Evolutionary conservation across 176 grass and related monocot genomes (phyloP), one percentile per base, ranked within the genome.

Genomic region (Avena atlantica): DNA sequence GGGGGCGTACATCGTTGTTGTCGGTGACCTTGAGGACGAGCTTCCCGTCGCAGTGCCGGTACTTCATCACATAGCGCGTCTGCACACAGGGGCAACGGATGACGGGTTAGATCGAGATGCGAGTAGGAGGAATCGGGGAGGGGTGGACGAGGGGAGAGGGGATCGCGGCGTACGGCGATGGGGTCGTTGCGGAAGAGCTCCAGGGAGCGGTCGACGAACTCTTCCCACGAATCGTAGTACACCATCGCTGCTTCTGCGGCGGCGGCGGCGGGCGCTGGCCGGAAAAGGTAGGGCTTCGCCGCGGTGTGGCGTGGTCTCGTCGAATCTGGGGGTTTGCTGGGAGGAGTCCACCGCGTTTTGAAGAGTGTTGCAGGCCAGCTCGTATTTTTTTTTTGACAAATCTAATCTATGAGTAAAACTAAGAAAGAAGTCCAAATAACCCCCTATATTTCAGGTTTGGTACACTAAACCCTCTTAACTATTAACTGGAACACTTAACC

Each of bases 21-120:
- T 99, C 92, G 40, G 97, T 96, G 73, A 99, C 97, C 86, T 99
- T 99, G 66, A 99, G 97, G 81, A 96, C 97, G 51, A 96, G 92
- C 90, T 93, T 96, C 65, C 97, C 94, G 21, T 99, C 94, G 65
- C 97, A 99, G 70, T 99, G 97, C 84, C 97, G 70, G 81, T 96
- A 99, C 90, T 96, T 99, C 80, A 89, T 87, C 61, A 91, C 85
- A 63, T 99, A 99, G 79, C 97, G 90, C 36, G 94, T 92, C 97
- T 95, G 58, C 34, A 44, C 6, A 23, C 16, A 86, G 20, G 34
- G 12, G 48, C 12, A 64, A 83, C 48, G 44, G 6, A 31, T 5
- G 58, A 50, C 47, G 8, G 31, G 12, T 81, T 65, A 51, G 73
- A 92, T 68, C 56, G 78, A 44, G 74, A 67, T 68, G 53, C n/a